A percentile compares a stretch with the other conserved stretches of the same genome.
Evolutionary conservation across 257 asterid species (phyloP).

Genomic region (Ehretia macrophylla): DNA sequence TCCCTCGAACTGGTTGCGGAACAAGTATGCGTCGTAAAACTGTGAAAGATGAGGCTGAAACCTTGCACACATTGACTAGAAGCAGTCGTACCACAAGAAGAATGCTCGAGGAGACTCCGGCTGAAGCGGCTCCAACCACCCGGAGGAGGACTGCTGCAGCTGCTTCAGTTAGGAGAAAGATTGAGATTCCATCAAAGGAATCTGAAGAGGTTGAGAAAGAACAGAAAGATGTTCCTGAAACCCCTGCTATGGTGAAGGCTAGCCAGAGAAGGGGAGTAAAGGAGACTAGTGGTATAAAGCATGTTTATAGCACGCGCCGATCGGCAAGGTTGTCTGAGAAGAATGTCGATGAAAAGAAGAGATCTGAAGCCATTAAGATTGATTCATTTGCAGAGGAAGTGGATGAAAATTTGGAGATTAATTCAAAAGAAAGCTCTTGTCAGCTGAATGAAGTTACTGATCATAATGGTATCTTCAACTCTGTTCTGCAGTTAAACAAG

Average conservation of each 20-base stretch:
- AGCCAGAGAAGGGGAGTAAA: constrained; percentile 37
- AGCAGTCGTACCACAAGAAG: constrained; percentile 42
- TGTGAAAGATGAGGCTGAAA: too few species aligned
- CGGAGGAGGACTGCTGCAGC: constrained; percentile 33
- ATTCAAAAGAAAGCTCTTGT: too few species aligned
- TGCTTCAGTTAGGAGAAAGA: constrained; percentile 36
- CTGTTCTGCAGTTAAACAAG: not conserved
- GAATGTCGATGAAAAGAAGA: constrained; percentile 16
- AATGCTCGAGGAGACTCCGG: constrained; percentile 19
- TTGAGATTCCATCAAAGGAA: constrained; percentile 48
- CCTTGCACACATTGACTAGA: constrained; percentile 31
- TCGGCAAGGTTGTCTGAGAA: constrained; percentile 65
- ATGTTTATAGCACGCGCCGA: constrained; percentile 44
- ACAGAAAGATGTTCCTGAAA: constrained; percentile 24
- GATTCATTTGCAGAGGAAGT: constrained; percentile 23
- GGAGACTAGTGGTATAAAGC: constrained; percentile 28
- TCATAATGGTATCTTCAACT: constrained; percentile 31
- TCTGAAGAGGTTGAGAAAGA: constrained; percentile 26
- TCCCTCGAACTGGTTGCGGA: constrained; percentile 42
- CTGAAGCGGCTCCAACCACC: constrained; percentile 17
- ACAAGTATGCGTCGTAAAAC: too few species aligned
- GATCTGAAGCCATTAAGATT: constrained; percentile 18
- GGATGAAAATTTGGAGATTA: too few species aligned
- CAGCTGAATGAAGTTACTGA: constrained; percentile 18
- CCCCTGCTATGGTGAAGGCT: constrained; percentile 45